Evolutionary conservation across 2,329 filamentous ascomycete species (phyloP).

Genomic region (Fusarium hostae): DNA sequence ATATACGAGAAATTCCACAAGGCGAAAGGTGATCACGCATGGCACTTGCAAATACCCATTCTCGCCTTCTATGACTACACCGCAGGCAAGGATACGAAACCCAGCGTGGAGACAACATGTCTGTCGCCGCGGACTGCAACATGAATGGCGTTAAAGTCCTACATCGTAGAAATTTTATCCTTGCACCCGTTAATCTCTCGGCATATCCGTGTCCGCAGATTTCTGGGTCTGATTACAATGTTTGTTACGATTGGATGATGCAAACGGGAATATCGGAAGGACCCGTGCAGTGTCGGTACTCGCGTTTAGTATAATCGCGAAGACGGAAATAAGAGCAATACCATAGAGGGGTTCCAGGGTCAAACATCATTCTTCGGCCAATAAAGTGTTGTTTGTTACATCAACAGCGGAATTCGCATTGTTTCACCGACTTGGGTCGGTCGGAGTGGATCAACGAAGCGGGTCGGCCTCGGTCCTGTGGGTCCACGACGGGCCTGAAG

Average conservation of each 20-base stretch:
- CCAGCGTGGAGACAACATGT: not conserved
- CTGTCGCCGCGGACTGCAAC: no score
- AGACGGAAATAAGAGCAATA: not conserved
- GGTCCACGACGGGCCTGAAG: not conserved
- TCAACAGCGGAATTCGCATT: not conserved
- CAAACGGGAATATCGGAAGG: not conserved
- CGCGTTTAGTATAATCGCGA: not conserved
- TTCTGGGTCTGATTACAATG: not conserved
- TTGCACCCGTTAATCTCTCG: constrained; percentile 4
- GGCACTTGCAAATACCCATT: not conserved
- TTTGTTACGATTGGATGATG: not conserved
- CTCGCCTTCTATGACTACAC: not conserved
- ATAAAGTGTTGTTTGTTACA: fast-evolving
- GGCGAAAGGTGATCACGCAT: not conserved
- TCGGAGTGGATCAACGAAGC: not conserved
- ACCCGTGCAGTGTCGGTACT: not conserved
- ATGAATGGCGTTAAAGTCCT: constrained; percentile 1
- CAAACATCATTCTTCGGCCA: not conserved
- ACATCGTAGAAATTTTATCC: not conserved
- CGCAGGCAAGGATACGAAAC: not conserved
- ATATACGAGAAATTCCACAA: not conserved
- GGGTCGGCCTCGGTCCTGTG: not conserved
- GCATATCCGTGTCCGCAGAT: not conserved
- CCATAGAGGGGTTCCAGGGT: not conserved
- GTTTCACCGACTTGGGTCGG: not conserved